Base-by-base conservation (phyloP, 495 filamentous ascomycete species). In the Daldinia caldariorum region DNA sequence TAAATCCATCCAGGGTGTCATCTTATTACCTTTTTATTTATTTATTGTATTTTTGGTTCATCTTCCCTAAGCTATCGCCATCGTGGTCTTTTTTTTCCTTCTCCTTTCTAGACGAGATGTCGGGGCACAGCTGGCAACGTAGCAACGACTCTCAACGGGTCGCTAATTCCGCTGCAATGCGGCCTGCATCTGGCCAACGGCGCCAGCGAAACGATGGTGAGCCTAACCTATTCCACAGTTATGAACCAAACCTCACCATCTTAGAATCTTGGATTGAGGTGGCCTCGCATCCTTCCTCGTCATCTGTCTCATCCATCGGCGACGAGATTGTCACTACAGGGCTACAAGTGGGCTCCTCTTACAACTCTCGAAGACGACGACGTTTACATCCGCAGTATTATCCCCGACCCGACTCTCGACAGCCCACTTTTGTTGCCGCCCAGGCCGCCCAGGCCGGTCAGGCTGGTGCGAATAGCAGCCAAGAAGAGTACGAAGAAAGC, bases 211-310 rank as follows among this genome's bases (percentile, higher is more conserved):
- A 73, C 29, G 73, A 75, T 72, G 75, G 75, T 77, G 47, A 70
- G 70, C 58, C 57, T 68, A 29, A 32, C 47, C 57, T n/a, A 45
- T 51, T 39, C n/a, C 16, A 61, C 32, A 6, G n/a, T 58, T 16
- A 53, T 37, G 31, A 63, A 41, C 63, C 39, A 35, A 63, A 22
- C 38, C 72, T 77, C 59, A 75, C 70, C 64, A 31, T 53, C 39
- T 54, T 87, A 94, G 95, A 97, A 80, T 97, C 94, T 1, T 99
- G 95, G 95, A 89, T 99, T 76, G 95, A 99, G 78, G 89, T 99
- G 61, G 86, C 92, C 50, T 98, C 95, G 2, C 92, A 96, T 63
- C 93, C 94, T 20, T 97, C 94, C 1, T 88, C 87, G 13, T 94
- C 94, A 9, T 97, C 95, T 13, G 82, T 95, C n/a, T 97, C 94